Evolutionary conservation across 2,329 filamentous ascomycete species (phyloP).

Genomic region (Clonostachys rosea): DNA sequence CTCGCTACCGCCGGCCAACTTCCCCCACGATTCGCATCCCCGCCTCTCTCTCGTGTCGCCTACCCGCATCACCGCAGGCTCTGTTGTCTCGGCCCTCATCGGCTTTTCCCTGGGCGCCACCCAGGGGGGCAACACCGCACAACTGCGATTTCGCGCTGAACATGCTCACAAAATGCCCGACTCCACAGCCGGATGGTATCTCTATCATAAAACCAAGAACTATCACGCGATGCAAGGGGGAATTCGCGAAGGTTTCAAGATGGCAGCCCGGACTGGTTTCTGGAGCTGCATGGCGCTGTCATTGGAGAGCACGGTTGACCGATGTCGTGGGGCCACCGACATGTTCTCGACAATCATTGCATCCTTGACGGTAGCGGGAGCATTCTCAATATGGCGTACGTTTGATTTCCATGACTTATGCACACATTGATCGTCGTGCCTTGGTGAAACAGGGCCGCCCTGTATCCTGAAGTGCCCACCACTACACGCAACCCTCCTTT

Average conservation of each 20-base stretch:
- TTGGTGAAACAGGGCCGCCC: no score
- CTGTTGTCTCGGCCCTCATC: slow-evolving; percentile 58
- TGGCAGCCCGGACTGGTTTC: slow-evolving; percentile 65
- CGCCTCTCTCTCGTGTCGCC: slow-evolving; percentile 60
- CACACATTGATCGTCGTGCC: no score
- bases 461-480: no score
- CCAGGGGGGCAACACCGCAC: slow-evolving; percentile 68
- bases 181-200: slow-evolving; percentile 83
- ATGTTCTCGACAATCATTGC: slow-evolving; percentile 78
- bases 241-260: slow-evolving; percentile 70
- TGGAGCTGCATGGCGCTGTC: slow-evolving; percentile 75
- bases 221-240: slow-evolving; percentile 80
- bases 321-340: slow-evolving; percentile 65
- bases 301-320: slow-evolving; percentile 82
- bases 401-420: slow-evolving; percentile 7
- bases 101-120: slow-evolving; percentile 67
- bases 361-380: slow-evolving; percentile 77
- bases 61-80: slow-evolving; percentile 61
- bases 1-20: slow-evolving; percentile 10
- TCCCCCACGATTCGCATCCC: slow-evolving; percentile 23
- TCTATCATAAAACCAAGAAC: slow-evolving; percentile 99
- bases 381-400: slow-evolving; percentile 83
- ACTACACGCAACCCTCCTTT: no score
- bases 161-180: slow-evolving; percentile 91
- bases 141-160: slow-evolving; percentile 86